phyloP scores from a whole-genome alignment of 495 filamentous ascomycete species.

The Durotheca rogersii region DNA sequence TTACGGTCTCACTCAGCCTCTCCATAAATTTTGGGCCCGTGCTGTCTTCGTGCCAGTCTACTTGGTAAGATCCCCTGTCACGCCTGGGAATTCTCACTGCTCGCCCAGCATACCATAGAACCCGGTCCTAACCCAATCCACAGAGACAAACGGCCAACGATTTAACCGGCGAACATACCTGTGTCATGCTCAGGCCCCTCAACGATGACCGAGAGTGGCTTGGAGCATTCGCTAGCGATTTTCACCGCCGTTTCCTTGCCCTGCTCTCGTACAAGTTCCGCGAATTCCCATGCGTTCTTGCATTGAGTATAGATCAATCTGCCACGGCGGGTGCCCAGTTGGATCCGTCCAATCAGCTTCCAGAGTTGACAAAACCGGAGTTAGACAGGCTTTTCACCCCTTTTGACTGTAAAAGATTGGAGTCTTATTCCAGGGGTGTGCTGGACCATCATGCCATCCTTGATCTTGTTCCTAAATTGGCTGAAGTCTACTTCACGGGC shows the following conservation, averaged over 20 bases:
- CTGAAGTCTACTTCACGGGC: conserved; percentile 79
- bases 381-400: conserved; percentile 79
- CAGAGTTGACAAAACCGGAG: conserved; percentile 63
- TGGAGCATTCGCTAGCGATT: conserved; percentile 85
- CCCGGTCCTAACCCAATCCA: conserved; percentile 6
- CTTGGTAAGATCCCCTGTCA: conserved; percentile 47
- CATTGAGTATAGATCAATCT: conserved; percentile 85
- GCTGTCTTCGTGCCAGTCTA: conserved; percentile 85
- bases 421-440: conserved; percentile 94
- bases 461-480: conserved; percentile 82
- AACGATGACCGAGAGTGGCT: conserved; percentile 77
- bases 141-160: conserved; percentile 90
- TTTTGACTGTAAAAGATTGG: conserved; percentile 90
- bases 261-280: conserved; percentile 92
- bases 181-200: conserved; percentile 89
- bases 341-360: conserved; percentile 48
- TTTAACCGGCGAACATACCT: conserved; percentile 94
- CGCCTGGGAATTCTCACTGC: not conserved
- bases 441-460: conserved; percentile 97
- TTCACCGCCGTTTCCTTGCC: conserved; percentile 84
- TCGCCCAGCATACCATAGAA: not conserved
- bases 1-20: conserved; percentile 82
- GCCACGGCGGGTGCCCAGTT: conserved; percentile 71
- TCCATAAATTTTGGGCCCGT: conserved; percentile 95
- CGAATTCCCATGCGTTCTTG: conserved; percentile 75